A percentile compares a stretch with the other conserved stretches of the same genome.
phyloP scores from a whole-genome alignment of 805 yeast species.

The Candida incommunis region DNA sequence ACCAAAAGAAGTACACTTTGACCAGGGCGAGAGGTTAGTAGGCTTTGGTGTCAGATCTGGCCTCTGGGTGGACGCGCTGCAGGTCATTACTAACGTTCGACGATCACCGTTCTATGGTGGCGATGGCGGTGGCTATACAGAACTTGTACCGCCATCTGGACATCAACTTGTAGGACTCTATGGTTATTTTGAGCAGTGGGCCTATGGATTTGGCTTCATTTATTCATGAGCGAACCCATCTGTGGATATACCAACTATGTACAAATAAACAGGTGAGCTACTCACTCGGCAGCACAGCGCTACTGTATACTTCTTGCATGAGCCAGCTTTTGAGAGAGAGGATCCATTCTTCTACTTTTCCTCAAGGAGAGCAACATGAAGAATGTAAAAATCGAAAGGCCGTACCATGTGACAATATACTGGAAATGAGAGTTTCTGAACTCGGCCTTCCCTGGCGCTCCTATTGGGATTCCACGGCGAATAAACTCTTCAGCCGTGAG shows the following conservation, averaged over 20 bases:
- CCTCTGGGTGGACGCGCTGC: constrained; percentile 81
- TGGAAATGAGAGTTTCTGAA: constrained; percentile 83
- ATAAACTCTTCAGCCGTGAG: constrained; percentile 37
- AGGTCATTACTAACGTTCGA: constrained; percentile 38
- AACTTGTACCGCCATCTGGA: constrained; percentile 52
- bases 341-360: constrained; percentile 24
- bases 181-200: constrained; percentile 60
- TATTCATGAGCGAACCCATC: constrained; percentile 20
- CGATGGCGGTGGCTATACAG: constrained; percentile 46
- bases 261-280: too few species aligned
- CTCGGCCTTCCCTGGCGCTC: constrained; percentile 65
- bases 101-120: constrained; percentile 50
- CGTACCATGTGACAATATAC: constrained; percentile 91
- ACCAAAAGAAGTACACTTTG: constrained; percentile 36
- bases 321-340: constrained; percentile 12
- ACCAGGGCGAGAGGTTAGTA: constrained; percentile 41
- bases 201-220: constrained; percentile 57
- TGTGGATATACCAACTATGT: not conserved
- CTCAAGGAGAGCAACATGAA: constrained; percentile 45
- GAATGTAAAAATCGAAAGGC: constrained; percentile 60
- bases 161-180: constrained; percentile 50
- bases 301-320: constrained; percentile 18
- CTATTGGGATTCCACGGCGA: constrained; percentile 82
- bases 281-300: not conserved
- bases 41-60: constrained; percentile 62